phyloP scores from a whole-genome alignment of 2,329 filamentous ascomycete species.

The Alternaria gansuensis region DNA sequence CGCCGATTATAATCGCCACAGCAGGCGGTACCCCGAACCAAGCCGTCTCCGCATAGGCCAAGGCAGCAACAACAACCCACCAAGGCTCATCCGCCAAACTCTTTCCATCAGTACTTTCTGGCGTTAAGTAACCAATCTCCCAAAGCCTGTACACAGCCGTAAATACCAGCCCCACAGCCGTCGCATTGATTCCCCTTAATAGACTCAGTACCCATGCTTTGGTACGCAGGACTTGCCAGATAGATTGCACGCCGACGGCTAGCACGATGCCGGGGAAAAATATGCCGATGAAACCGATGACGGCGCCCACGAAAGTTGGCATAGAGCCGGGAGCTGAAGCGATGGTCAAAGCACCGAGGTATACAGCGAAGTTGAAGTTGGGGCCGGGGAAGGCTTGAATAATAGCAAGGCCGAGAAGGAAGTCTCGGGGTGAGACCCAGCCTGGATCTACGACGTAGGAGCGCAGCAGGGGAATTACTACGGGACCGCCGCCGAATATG shows the following conservation, averaged over 20 bases:
- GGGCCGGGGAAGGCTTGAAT: conserved; percentile 75
- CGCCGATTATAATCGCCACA: conserved; percentile 53
- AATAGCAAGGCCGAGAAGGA: conserved; percentile 75
- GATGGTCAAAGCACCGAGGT: conserved; percentile 53
- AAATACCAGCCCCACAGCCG: conserved; percentile 56
- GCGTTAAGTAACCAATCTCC: conserved; percentile 56
- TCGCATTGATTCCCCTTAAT: conserved; percentile 54
- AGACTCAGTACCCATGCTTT: conserved; percentile 48
- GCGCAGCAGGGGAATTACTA: conserved; percentile 57
- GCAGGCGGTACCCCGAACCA: conserved; percentile 55
- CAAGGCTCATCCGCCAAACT: conserved; percentile 54
- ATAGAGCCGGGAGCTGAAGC: conserved; percentile 32
- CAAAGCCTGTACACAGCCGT: conserved; percentile 58
- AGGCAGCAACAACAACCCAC: conserved; percentile 57
- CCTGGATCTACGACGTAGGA: conserved; percentile 68
- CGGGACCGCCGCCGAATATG: conserved; percentile 59
- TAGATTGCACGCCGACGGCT: conserved; percentile 48
- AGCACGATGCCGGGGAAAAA: conserved; percentile 54
- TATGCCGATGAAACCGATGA: conserved; percentile 54
- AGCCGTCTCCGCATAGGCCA: conserved; percentile 53
- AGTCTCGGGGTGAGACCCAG: conserved; percentile 75
- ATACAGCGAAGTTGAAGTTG: conserved; percentile 64
- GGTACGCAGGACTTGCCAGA: conserved; percentile 53
- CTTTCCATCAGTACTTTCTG: conserved; percentile 46
- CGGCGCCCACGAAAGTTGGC: conserved; percentile 47